phyloP scores from a whole-genome alignment of 108 stramenopile genomes.

The Thalassiosira profunda region DNA sequence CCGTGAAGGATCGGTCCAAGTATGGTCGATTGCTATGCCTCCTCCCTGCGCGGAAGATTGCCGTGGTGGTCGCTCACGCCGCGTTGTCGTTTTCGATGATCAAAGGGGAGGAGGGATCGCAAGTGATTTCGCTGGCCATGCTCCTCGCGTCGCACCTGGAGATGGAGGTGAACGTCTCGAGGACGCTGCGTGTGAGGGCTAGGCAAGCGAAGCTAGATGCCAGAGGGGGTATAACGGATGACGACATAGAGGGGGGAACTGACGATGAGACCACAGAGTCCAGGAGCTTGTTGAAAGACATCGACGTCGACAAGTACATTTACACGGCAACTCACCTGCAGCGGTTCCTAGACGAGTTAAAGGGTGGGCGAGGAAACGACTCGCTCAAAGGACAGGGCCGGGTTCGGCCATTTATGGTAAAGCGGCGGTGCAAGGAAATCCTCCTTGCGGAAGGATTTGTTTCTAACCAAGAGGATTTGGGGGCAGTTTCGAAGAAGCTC shows the following conservation, averaged over 20 bases:
- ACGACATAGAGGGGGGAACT: constrained; percentile 25
- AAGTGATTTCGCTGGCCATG: constrained; percentile 61
- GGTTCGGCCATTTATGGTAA: constrained; percentile 59
- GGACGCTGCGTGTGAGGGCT: constrained; percentile 61
- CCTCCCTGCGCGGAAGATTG: constrained; percentile 87
- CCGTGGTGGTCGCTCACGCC: constrained; percentile 88
- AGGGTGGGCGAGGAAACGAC: constrained; percentile 8
- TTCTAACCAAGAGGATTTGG: constrained; percentile 25
- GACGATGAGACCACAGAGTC: constrained; percentile 5
- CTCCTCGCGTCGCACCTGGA: constrained; percentile 79
- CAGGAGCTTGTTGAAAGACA: too few species aligned
- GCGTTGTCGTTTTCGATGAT: constrained; percentile 61
- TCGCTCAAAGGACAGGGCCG: constrained; percentile 54
- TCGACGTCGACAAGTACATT: constrained; percentile 28
- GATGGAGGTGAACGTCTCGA: constrained; percentile 85
- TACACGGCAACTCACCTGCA: constrained; percentile 51
- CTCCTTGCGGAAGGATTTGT: constrained; percentile 44
- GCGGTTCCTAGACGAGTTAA: constrained; percentile 41
- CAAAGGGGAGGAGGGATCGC: constrained; percentile 48
- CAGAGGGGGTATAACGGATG: constrained; percentile 8
- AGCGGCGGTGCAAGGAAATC: constrained; percentile 58
- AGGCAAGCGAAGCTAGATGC: constrained; percentile 13
- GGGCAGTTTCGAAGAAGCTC: constrained; percentile 37
- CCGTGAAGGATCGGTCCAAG: constrained; percentile 45
- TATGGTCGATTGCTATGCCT: constrained; percentile 91